phyloP scores from a whole-genome alignment of 768 basidiomycete species.

The Boletellus ananas region DNA sequence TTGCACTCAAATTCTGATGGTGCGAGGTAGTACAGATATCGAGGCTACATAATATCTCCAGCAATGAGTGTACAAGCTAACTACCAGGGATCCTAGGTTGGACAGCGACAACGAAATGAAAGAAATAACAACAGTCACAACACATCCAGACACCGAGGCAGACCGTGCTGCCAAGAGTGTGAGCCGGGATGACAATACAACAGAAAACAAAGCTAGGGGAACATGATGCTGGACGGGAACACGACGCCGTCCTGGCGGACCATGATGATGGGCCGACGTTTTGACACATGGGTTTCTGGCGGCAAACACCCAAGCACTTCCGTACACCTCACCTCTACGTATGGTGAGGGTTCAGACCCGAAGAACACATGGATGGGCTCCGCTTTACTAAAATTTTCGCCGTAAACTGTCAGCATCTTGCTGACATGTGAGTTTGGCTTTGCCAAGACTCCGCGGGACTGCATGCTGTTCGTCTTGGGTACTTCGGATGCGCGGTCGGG shows the following conservation, averaged over 20 bases:
- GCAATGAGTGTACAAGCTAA: constrained; percentile 27
- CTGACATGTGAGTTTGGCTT: constrained; percentile 76
- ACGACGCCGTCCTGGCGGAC: constrained; percentile 83
- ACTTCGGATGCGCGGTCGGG: constrained; percentile 83
- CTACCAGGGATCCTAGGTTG: constrained; percentile 30
- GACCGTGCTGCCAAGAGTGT: constrained; percentile 29
- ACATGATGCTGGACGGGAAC: constrained; percentile 78
- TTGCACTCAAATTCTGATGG: constrained; percentile 18
- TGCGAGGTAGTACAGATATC: constrained; percentile 23
- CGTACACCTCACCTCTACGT: constrained; percentile 81
- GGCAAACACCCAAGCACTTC: constrained; percentile 83
- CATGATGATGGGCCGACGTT: constrained; percentile 77
- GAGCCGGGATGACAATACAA: constrained; percentile 14
- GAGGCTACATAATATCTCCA: constrained; percentile 31
- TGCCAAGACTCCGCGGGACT: constrained; percentile 62
- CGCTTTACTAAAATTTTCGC: constrained; percentile 82
- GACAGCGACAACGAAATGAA: constrained; percentile 18
- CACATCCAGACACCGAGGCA: constrained; percentile 19
- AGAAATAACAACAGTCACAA: constrained; percentile 19
- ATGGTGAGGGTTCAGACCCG: constrained; percentile 82
- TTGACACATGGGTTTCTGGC: constrained; percentile 60
- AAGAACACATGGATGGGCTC: constrained; percentile 84
- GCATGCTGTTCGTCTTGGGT: constrained; percentile 67
- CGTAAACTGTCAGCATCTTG: constrained; percentile 83
- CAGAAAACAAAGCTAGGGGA: constrained; percentile 51